Conservation (phyloP, 768 basidiomycete genomes). For the Suillus variegatus region DNA sequence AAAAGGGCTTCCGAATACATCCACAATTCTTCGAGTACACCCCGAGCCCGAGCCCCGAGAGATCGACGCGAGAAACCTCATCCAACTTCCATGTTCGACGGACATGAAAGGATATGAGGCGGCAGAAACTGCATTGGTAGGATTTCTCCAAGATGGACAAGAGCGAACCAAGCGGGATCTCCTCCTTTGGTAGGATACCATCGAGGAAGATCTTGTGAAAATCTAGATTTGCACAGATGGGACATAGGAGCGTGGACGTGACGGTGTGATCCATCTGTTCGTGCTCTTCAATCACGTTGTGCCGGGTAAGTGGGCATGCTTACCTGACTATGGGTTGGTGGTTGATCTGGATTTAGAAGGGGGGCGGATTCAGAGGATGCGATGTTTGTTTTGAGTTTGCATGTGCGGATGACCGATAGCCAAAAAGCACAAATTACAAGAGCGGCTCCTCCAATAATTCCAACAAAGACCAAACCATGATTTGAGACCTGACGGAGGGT, state of each 20-base stretch:
- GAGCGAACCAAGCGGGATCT: not conserved
- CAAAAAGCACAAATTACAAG: not conserved
- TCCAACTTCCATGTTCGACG: constrained; percentile 5
- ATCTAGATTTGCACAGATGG: constrained; percentile 5
- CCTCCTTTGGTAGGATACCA: not conserved
- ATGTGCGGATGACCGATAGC: not conserved
- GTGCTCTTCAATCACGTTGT: not conserved
- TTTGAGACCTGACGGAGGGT: not conserved
- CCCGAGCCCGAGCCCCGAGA: not conserved
- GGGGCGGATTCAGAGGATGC: not conserved
- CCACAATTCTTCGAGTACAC: not conserved
- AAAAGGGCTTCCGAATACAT: not conserved
- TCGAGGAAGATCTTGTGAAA: constrained; percentile 8
- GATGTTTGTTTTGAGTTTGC: not conserved
- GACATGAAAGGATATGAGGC: constrained; percentile 5
- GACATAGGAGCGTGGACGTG: not conserved
- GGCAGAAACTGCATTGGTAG: not conserved
- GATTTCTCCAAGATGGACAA: not conserved
- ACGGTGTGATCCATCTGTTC: not conserved
- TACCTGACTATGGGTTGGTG: not conserved
- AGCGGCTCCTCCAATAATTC: not conserved
- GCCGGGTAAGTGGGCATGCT: not conserved
- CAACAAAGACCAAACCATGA: not conserved
- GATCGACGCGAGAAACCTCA: not conserved
- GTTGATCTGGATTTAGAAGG: not conserved